A percentile compares a stretch with the other conserved stretches of the same genome.
Conservation (phyloP, 2,329 filamentous ascomycete species). For the Cordyceps cicadae region DNA sequence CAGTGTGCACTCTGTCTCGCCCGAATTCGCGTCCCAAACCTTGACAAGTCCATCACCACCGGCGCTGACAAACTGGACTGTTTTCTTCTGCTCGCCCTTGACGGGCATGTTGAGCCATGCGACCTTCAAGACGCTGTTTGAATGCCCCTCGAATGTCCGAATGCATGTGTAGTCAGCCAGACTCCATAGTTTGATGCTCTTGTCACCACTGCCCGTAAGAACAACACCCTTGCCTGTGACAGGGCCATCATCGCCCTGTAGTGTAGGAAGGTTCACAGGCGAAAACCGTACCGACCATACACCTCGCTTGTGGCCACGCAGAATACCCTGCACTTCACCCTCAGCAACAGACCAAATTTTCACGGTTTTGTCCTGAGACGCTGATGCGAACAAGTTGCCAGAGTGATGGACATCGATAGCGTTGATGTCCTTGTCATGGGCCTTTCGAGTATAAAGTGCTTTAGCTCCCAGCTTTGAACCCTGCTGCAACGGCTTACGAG, state of each 20-base stretch:
- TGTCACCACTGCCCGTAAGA: constrained; percentile 88
- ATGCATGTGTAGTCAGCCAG: constrained; percentile 86
- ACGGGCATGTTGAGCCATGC: constrained; percentile 64
- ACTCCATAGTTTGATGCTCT: constrained; percentile 93
- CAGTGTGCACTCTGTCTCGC: constrained; percentile 79
- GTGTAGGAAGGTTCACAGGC: constrained; percentile 64
- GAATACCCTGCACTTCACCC: constrained; percentile 82
- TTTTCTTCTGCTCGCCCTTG: constrained; percentile 47
- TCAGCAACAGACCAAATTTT: constrained; percentile 93
- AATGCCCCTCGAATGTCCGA: constrained; percentile 90
- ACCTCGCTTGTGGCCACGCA: constrained; percentile 86
- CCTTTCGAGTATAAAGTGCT: constrained; percentile 81
- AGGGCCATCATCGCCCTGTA: constrained; percentile 63
- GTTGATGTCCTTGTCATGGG: constrained; percentile 98
- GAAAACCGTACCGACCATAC: constrained; percentile 95
- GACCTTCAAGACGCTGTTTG: constrained; percentile 89
- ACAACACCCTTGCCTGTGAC: constrained; percentile 73
- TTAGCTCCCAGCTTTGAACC: constrained; percentile 46
- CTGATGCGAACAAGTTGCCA: constrained; percentile 80
- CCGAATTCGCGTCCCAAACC: constrained; percentile 82
- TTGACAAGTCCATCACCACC: constrained; percentile 94
- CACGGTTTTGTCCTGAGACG: constrained; percentile 91
- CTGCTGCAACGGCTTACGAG: constrained; percentile 40
- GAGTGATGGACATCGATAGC: constrained; percentile 73
- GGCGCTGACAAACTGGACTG: constrained; percentile 71